Evolutionary conservation across 192 early-diverging fungal species (phyloP), one percentile per base, ranked within the genome.

Genomic region (Mortierella claussenii): DNA sequence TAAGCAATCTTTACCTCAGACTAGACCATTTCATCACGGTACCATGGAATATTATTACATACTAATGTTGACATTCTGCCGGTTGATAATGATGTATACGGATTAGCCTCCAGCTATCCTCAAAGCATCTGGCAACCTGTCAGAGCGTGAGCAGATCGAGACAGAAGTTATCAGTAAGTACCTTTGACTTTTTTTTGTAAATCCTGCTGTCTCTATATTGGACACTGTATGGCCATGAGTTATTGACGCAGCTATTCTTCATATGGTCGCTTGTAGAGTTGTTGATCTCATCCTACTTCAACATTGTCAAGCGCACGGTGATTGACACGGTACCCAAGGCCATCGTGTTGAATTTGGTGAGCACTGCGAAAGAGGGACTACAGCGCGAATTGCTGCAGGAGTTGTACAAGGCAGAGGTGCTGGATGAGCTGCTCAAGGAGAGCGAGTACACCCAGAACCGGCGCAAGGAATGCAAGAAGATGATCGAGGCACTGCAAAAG

Each of bases 281-380:
- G 51, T 84, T 98, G 57, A 95, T 99, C 56, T 88, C 94, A 60
- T 98, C 97, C 20, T 99, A 99, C 87, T 99, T 90, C 79, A 94
- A 95, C 80, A 98, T 99, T 85, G 97, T 98, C 44, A 99, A 99
- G 85, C 92, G 96, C 64, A 98, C 97, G 10, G 86, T 95, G 43
- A 88, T 95, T 55, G 98, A 99, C 79, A 91, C 98, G 83, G 93
- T 99, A 0, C 98, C 98, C 44, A 99, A 99, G 81, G 93, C 97
- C 7, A 90, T 99, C 59, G 97, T 99, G 97, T 87, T 98, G 50
- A 98, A 97, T 81, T 85, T 99, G 51, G 98, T 99, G 6, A 86
- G 81, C 60, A 81, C 88, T 49, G 87, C 96, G 32, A 97, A 94
- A 80, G 95, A 98, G 49, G 94, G 94, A 62, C 81, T 99, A 55